Evolutionary conservation across 2,329 filamentous ascomycete genomes (phyloP).

Genomic region (Hymenoscyphus infarciens): DNA sequence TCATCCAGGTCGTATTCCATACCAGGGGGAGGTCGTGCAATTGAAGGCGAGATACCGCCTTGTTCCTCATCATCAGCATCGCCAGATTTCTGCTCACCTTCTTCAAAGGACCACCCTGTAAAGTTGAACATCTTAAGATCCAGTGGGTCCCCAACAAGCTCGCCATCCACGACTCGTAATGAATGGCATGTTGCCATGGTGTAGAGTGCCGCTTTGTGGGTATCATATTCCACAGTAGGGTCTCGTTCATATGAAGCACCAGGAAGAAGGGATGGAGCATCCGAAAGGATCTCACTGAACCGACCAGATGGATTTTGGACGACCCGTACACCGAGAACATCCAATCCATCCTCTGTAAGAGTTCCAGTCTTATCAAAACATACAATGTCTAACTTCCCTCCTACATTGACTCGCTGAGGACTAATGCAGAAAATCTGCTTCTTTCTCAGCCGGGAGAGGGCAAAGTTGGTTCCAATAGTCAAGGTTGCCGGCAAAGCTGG

Average conservation of each 20-base stretch:
- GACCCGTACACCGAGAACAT: constrained; percentile 84
- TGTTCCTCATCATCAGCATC: constrained; percentile 71
- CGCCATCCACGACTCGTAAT: constrained; percentile 77
- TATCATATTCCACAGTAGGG: constrained; percentile 54
- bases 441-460: constrained; percentile 76
- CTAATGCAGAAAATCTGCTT: constrained; percentile 97
- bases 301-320: constrained; percentile 58
- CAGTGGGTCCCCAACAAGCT: constrained; percentile 87
- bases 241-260: constrained; percentile 53
- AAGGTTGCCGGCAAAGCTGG: constrained; percentile 91
- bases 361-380: constrained; percentile 99
- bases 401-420: constrained; percentile 93
- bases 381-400: constrained; percentile 90
- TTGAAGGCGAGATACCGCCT: constrained; percentile 75
- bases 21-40: constrained; percentile 73
- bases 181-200: constrained; percentile 98
- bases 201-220: constrained; percentile 71
- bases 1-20: constrained; percentile 56
- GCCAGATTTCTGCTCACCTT: constrained; percentile 67
- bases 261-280: constrained; percentile 56
- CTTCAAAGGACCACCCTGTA: constrained; percentile 87
- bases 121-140: constrained; percentile 99
- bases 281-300: constrained; percentile 74
- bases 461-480: constrained; percentile 96
- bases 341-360: constrained; percentile 90